phyloP scores from a whole-genome alignment of 164 flowering plant genomes.

The Taxillus chinensis region DNA sequence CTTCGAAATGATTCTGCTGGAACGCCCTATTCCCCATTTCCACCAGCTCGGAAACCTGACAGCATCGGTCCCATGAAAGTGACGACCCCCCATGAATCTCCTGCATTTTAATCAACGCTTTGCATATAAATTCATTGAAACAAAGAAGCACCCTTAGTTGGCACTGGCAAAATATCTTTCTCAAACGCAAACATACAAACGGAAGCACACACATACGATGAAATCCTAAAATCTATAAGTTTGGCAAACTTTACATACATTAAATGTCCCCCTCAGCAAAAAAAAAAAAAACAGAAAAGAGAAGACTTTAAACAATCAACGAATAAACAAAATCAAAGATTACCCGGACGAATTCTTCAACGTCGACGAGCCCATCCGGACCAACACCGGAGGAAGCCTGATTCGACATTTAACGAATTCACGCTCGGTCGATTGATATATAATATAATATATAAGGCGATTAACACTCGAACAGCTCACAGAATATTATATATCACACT shows the following conservation, averaged over 20 bases:
- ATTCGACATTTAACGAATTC: no score
- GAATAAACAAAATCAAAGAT: background rate
- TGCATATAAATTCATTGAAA: conserved; percentile 1
- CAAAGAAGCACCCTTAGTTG: background rate
- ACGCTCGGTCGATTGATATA: background rate
- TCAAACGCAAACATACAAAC: background rate
- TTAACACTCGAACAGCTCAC: no score
- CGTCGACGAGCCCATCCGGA: conserved; percentile 38
- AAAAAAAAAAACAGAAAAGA: background rate
- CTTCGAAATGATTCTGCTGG: conserved; percentile 36
- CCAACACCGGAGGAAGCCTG: background rate
- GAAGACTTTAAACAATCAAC: background rate
- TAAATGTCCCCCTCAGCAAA: background rate
- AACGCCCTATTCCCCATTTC: conserved; percentile 61
- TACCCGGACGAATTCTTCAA: conserved; percentile 58
- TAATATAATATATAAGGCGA: no score
- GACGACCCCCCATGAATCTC: conserved; percentile 33
- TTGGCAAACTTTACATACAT: no score
- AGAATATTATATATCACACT: no score
- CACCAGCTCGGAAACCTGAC: conserved; percentile 44
- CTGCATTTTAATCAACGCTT: conserved; percentile 27
- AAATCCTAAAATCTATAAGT: no score
- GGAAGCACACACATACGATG: no score
- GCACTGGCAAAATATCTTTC: background rate
- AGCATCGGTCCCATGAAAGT: conserved; percentile 37